These are phyloP conservation scores for Chlamydomonas reinhardtii DNA, from an alignment of 163 green algal genomes.

Conservation along the genomic window DNA sequence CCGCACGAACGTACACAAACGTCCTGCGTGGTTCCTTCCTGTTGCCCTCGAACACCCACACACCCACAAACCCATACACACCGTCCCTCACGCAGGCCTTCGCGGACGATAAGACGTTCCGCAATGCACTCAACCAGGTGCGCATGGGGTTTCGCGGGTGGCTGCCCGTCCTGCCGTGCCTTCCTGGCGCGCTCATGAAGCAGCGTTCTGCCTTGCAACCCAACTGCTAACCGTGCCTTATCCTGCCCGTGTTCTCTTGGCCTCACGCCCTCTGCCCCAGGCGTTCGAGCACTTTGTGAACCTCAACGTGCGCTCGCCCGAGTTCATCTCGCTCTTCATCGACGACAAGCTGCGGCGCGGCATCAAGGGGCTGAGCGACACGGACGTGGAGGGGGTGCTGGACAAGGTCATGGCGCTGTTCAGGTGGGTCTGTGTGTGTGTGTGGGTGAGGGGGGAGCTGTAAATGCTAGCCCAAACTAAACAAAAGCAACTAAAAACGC, in stretches of 20 bases:
- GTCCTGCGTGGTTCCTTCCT: too few relatives aligned
- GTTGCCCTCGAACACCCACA: too few relatives aligned
- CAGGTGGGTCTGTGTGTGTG: too few relatives aligned
- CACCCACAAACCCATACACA: too few relatives aligned
- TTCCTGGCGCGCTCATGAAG: too few relatives aligned
- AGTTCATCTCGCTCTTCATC: conserved; percentile 98
- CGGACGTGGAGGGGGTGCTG: conserved; percentile 91
- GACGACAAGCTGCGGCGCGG: conserved; percentile 90
- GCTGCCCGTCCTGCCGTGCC: too few relatives aligned
- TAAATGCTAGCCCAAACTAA: too few relatives aligned
- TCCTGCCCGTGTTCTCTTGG: too few relatives aligned
- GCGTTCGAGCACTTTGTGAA: conserved; percentile 96
- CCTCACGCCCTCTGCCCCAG: conserved; percentile 32
- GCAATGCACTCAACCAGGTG: conserved; percentile 89
- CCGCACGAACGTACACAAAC: too few relatives aligned
- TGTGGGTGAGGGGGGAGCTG: too few relatives aligned
- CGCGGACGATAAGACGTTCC: conserved; percentile 92
- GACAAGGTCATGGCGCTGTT: conserved; percentile 98
- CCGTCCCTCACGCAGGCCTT: conserved; percentile 69
- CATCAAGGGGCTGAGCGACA: conserved; percentile 74
- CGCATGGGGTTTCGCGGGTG: neutral
- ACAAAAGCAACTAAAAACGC: too few relatives aligned
- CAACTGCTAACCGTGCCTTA: neutral
- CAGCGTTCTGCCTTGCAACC: too few relatives aligned
- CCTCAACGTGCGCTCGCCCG: conserved; percentile 87